These are phyloP conservation scores for Elsinoe arachidis DNA, from an alignment of 2,329 filamentous ascomycete species.

Conservation along the genomic window DNA sequence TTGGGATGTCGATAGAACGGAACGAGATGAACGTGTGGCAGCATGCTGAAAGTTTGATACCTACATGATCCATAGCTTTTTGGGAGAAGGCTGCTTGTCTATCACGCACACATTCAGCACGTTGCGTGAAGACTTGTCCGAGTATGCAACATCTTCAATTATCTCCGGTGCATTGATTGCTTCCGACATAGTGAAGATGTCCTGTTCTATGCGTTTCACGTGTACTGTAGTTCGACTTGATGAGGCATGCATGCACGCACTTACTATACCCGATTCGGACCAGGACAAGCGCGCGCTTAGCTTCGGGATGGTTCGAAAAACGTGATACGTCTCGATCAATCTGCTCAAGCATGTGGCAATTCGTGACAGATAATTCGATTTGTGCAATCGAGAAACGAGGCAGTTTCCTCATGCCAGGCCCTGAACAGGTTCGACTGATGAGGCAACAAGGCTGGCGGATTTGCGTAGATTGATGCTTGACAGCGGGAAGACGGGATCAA, in stretches of 20 bases:
- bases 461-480: conserved; percentile 4
- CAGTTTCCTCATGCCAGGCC: too few relatives aligned
- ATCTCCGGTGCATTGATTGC: not conserved
- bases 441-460: conserved; percentile 1
- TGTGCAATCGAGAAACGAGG: too few relatives aligned
- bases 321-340: too few relatives aligned
- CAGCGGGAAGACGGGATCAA: not conserved
- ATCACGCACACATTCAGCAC: conserved; percentile 25
- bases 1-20: not conserved
- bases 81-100: not conserved
- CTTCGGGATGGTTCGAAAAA: not conserved
- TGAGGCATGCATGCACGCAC: conserved; percentile 14
- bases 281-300: not conserved
- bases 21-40: not conserved
- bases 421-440: not conserved
- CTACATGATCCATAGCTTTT: conserved; percentile 30
- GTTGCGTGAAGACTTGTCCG: conserved; percentile 28
- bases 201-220: not conserved
- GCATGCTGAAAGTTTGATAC: not conserved
- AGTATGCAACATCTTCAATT: conserved; percentile 22
- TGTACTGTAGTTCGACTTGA: too few relatives aligned
- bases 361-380: too few relatives aligned
- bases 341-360: not conserved
- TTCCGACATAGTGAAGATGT: not conserved
- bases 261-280: conserved; percentile 17